Evolutionary conservation across 176 grass and related monocot species (phyloP).

Genomic region (Melocanna baccifera): DNA sequence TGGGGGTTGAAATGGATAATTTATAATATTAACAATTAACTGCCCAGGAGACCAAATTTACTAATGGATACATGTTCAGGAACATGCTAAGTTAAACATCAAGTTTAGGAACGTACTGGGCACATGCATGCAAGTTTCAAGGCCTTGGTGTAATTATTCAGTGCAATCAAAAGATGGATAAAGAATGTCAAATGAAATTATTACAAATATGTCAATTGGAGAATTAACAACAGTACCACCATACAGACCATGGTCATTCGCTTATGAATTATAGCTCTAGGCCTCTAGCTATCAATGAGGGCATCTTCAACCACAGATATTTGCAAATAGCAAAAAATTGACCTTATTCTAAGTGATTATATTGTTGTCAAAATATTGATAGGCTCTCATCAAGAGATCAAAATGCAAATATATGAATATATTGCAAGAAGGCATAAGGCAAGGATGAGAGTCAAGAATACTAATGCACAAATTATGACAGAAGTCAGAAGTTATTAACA

Average conservation of each 20-base stretch:
- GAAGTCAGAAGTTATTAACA: conserved; percentile 1
- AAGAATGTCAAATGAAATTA: neutral
- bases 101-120: neutral
- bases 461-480: neutral
- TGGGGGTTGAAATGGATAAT: neutral
- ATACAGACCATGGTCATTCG: neutral
- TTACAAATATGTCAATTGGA: neutral
- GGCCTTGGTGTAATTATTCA: neutral
- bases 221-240: neutral
- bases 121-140: neutral
- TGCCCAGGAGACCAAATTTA: neutral
- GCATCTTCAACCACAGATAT: neutral
- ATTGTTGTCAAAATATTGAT: conserved; percentile 2
- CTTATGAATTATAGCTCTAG: neutral
- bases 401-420: conserved; percentile 25
- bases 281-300: neutral
- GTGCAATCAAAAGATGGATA: neutral
- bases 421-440: neutral
- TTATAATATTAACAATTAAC: neutral
- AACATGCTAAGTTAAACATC: neutral
- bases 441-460: neutral
- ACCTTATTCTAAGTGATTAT: neutral
- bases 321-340: neutral
- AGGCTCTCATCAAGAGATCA: neutral
- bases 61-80: neutral